Evolutionary conservation across 2,329 filamentous ascomycete genomes (phyloP), one percentile per base, ranked within the genome.

Genomic region (Aspergillus ochraceus): DNA sequence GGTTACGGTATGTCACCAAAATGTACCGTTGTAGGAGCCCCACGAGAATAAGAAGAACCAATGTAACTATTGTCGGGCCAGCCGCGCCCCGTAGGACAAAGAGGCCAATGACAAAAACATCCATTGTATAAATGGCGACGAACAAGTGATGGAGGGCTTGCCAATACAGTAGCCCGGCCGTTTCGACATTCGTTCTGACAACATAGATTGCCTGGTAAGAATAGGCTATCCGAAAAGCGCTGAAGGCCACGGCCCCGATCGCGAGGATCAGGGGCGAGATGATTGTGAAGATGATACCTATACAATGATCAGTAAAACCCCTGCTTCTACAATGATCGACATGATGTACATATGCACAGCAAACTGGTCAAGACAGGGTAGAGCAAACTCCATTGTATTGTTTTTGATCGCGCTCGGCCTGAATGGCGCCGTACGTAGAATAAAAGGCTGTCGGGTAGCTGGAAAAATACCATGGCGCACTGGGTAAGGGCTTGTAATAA

Each of bases 401-500:
- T 55, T 52, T 19, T 22, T 12, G 30, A 39, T 29, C 29, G 46
- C 30, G 14, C n/a, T 26, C 30, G 20, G 19, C 30, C 11, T 30
- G 2, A 19, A 11, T 36, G 6, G 17, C 39, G 32, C 17, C 4
- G 49, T 8, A 62, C 6, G 11, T 36, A 52, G 12, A 11, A 6
- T 55, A 51, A 61, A 12, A 62, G 49, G 24, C 46, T 54, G 8
- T 50, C n/a, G 11, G 55, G 58, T 22, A 63, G 45, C 42, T 60
- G 62, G 39, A 57, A 55, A 36, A 63, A 55, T 49, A 54, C 32
- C 30, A 59, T 52, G 30, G 54, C 32, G 50, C 53, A 62, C 30
- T 64, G 56, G 17, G 46, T 58, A n/a, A 61, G 22, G 6, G 62
- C 58, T 55, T 69, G 66, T 39, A 69, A 50, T 47, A 69, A 49